Evolutionary conservation across 257 asterid genomes (phyloP).

Genomic region (Salvia miltiorrhiza): DNA sequence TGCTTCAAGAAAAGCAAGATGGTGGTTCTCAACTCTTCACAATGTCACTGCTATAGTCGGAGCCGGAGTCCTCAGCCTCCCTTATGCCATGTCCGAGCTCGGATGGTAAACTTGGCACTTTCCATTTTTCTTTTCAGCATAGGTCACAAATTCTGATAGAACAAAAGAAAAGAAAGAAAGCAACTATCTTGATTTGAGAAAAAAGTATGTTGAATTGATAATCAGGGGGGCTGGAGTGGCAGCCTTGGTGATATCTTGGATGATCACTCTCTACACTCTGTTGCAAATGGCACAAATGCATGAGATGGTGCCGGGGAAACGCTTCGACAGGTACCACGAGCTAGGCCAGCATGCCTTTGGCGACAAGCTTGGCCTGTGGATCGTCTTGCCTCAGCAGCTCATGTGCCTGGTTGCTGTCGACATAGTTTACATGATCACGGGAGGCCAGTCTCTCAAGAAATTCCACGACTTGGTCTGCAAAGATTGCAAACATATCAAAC

Average conservation of each 20-base stretch:
- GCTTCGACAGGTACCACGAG: constrained; percentile 5
- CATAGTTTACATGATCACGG: constrained; percentile 6
- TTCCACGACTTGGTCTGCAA: background rate
- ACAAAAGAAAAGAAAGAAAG: too few species aligned
- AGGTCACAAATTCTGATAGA: background rate
- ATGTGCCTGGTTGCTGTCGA: background rate
- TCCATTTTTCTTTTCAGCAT: too few species aligned
- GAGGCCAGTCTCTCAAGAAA: constrained; percentile 3
- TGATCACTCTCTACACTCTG: background rate
- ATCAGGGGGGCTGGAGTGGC: constrained; percentile 8
- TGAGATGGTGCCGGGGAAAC: background rate
- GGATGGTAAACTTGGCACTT: constrained; percentile 62
- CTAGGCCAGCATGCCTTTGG: background rate
- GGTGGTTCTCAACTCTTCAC: constrained; percentile 81
- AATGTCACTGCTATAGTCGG: constrained; percentile 73
- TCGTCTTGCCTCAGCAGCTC: constrained; percentile 4
- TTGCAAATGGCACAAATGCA: constrained; percentile 3
- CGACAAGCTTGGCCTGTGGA: background rate
- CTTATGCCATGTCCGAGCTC: constrained; percentile 61
- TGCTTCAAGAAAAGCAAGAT: constrained; percentile 54
- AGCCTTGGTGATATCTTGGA: background rate
- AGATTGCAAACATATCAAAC: background rate
- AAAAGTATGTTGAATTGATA: background rate
- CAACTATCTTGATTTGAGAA: too few species aligned
- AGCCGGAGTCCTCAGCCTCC: constrained; percentile 29